Evolutionary conservation across 805 yeast genomes (phyloP).

Genomic region (Schizosaccharomyces lindneri): DNA sequence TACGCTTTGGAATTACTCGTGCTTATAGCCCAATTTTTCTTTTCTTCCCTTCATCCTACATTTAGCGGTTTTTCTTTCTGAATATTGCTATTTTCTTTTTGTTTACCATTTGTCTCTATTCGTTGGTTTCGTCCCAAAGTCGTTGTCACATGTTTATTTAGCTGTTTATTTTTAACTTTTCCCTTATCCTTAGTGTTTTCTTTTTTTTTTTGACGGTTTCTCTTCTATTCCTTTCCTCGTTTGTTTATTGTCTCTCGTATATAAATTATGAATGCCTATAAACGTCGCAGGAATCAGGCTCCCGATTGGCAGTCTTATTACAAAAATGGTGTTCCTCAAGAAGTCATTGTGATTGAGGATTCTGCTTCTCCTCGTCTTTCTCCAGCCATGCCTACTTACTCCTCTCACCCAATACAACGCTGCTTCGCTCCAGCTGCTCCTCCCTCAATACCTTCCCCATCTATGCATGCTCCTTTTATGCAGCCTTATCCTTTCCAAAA

Average conservation of each 20-base stretch:
- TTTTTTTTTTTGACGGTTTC: too few relatives aligned
- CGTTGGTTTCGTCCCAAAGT: too few relatives aligned
- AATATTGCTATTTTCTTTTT: too few relatives aligned
- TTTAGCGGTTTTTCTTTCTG: too few relatives aligned
- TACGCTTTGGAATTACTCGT: too few relatives aligned
- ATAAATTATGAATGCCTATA: neutral
- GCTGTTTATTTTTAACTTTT: too few relatives aligned
- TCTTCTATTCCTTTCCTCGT: too few relatives aligned
- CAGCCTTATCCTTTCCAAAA: neutral
- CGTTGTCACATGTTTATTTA: too few relatives aligned
- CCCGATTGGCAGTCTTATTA: conserved; percentile 14
- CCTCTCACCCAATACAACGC: neutral
- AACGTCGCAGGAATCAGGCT: conserved; percentile 5
- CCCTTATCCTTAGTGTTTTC: too few relatives aligned
- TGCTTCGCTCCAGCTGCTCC: neutral
- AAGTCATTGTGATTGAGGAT: conserved; percentile 15
- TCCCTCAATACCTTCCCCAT: neutral
- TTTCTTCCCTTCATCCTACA: too few relatives aligned
- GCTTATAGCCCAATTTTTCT: too few relatives aligned
- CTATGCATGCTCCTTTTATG: neutral
- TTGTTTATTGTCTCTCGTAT: neutral
- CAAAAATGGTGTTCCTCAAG: conserved; percentile 12
- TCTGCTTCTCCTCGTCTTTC: conserved; percentile 8
- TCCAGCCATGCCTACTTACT: neutral
- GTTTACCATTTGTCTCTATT: too few relatives aligned